Base-by-base conservation (phyloP, 2,329 filamentous ascomycete genomes). In the Coniochaeta hoffmannii region DNA sequence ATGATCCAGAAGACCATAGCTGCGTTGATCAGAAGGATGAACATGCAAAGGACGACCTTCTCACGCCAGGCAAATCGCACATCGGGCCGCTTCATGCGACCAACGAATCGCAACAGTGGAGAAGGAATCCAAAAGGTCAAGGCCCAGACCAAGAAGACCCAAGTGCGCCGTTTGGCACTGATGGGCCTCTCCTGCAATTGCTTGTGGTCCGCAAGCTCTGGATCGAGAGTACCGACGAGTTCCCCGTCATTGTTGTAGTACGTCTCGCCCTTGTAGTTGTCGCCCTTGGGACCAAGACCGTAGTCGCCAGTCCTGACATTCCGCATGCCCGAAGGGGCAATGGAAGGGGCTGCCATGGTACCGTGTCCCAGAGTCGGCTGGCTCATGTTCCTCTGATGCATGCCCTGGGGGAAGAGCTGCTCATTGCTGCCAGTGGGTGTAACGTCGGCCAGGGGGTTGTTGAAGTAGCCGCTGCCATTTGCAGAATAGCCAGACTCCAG, bases 21-120 rank as follows among this genome's bases (percentile, higher is more conserved):
- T 36, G 68, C 90, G 71, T 99, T 99, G 62, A 96, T 72, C 12
- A 99, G 64, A 30, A 89, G 68, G 62, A 99, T 97, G 53, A 96
- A 64, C 57, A 89, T 76, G 50, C 92, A 85, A 11, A 99, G 76
- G 0, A 94, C 87, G 11, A 99, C 53, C 72, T 99, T 99, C 67
- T 99, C 94, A 71, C 94, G 83, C 94, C 94, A 99, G 0, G 94
- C 94, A 83, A 97, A 89, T 26, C 94, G 89, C 9, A 99, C 90
- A 72, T 99, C 94, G 1, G 92, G 94, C 55, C 94, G 86, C 73
- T 96, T 95, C 94, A 99, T 99, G 22, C 93, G 89, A 31, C 94
- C 94, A 56, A 97, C 66, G 57, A 79, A 87, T n/a, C 82, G 81
- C 15, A 99, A 83, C 2, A 89, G 61, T 50, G 90, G 88, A 0